phyloP scores from a whole-genome alignment of 495 filamentous ascomycete genomes.

The Beverwykella pulmonaria region DNA sequence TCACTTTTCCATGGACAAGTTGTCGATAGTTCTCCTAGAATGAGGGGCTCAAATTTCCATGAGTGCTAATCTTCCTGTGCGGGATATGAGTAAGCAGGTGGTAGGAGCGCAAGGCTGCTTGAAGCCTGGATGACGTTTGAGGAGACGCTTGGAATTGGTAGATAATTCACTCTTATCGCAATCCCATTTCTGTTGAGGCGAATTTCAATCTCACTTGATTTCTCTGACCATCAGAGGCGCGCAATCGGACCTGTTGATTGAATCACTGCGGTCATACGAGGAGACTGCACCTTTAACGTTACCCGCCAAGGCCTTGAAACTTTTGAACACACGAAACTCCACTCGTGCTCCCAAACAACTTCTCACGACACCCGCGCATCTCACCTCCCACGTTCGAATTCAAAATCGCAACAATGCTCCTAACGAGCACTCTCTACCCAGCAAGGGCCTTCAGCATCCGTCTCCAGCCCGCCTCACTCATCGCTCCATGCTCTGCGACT shows the following conservation, averaged over 20 bases:
- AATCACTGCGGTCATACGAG: neutral
- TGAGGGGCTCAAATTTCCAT: neutral
- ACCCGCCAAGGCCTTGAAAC: conserved; percentile 15
- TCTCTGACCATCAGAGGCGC: neutral
- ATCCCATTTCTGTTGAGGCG: neutral
- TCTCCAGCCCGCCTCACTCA: conserved; percentile 17
- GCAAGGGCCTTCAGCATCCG: conserved; percentile 19
- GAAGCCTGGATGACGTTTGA: conserved; percentile 6
- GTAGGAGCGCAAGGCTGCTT: neutral
- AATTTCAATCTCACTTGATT: neutral
- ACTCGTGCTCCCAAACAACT: conserved; percentile 1
- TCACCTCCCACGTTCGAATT: conserved; percentile 12
- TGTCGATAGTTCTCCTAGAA: too few species aligned
- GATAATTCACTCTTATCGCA: neutral
- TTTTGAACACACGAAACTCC: conserved; percentile 23
- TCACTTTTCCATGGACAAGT: too few species aligned
- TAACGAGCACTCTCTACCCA: conserved; percentile 26
- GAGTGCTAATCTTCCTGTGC: too few species aligned
- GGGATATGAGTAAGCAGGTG: neutral
- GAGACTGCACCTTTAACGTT: neutral
- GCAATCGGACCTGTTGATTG: neutral
- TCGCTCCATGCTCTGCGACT: conserved; percentile 19
- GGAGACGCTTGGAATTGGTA: neutral
- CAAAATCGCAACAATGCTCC: conserved; percentile 25
- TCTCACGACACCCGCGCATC: conserved; percentile 7